Evolutionary conservation across 495 filamentous ascomycete genomes (phyloP).

Genomic region (Cudoniella acicularis): DNA sequence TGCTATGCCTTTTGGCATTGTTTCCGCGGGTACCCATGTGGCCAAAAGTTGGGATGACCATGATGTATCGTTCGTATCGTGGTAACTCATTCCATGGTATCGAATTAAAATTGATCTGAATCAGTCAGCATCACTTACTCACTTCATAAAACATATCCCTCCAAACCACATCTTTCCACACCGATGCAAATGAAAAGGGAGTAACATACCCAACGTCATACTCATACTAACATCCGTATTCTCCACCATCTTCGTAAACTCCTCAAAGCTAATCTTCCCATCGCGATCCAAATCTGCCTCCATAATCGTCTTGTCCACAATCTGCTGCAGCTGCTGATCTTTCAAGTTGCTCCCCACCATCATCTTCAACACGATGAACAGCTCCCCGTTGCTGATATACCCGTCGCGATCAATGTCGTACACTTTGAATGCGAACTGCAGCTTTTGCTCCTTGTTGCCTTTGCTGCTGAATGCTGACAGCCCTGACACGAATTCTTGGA

Average conservation of each 20-base stretch:
- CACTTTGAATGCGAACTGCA: constrained; percentile 96
- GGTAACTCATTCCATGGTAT: too few species aligned
- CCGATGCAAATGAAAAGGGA: too few species aligned
- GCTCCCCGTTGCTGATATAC: constrained; percentile 97
- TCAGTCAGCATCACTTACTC: too few species aligned
- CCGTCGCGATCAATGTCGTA: constrained; percentile 99
- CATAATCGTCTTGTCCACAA: constrained; percentile 99
- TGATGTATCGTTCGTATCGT: too few species aligned
- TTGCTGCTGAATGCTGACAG: constrained; percentile 94
- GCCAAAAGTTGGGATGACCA: too few species aligned
- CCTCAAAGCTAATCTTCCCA: constrained; percentile 98
- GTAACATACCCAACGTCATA: constrained; percentile 85
- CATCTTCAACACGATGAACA: constrained; percentile 99
- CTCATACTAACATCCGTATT: constrained; percentile 96
- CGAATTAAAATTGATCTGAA: too few species aligned
- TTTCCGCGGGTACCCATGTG: too few species aligned
- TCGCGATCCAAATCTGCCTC: constrained; percentile 95
- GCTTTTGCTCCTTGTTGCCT: constrained; percentile 98
- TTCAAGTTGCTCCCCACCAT: constrained; percentile 99
- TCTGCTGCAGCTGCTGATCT: constrained; percentile 97
- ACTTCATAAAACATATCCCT: too few species aligned
- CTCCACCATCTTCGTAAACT: constrained; percentile 98
- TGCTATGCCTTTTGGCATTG: neutral
- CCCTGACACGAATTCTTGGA: constrained; percentile 97
- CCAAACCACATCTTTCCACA: too few species aligned